A percentile compares a stretch with the other conserved stretches of the same genome.
These are phyloP conservation scores for Melaleuca quinquenervia DNA, from an alignment of 345 rosid genomes.

Conservation along the genomic window DNA sequence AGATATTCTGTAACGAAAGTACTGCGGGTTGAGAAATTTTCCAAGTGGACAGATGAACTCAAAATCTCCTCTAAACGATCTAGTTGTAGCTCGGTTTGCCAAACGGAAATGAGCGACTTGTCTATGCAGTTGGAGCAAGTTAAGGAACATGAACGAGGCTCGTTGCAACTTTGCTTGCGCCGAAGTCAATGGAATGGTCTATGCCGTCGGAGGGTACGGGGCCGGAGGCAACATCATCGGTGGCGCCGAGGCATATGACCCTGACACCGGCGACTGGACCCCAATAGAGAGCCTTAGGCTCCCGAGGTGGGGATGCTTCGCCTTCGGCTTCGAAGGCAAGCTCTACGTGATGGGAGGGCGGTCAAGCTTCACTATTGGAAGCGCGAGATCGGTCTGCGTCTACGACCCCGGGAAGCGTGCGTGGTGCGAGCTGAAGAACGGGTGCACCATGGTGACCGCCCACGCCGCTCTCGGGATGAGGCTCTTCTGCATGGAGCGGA, in stretches of 20 bases:
- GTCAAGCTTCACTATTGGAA: constrained; percentile 86
- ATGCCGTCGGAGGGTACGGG: constrained; percentile 79
- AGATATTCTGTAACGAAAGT: background rate
- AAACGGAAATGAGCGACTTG: background rate
- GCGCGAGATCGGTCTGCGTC: constrained; percentile 64
- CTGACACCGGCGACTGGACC: constrained; percentile 51
- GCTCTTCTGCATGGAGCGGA: constrained; percentile 91
- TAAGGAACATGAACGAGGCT: constrained; percentile 57
- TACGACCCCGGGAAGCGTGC: constrained; percentile 50
- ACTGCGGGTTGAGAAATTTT: background rate
- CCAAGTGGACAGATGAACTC: background rate
- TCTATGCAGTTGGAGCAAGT: constrained; percentile 68
- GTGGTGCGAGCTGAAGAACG: constrained; percentile 81
- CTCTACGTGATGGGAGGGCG: constrained; percentile 93
- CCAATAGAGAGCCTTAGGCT: constrained; percentile 62
- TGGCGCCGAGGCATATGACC: constrained; percentile 69
- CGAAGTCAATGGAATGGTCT: constrained; percentile 71
- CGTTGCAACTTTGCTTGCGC: constrained; percentile 91
- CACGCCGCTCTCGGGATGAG: constrained; percentile 68
- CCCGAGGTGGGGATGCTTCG: constrained; percentile 87
- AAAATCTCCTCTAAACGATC: background rate
- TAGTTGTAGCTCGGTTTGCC: background rate
- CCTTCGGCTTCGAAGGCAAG: constrained; percentile 63
- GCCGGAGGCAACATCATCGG: constrained; percentile 59
- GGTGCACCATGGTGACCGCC: constrained; percentile 91